Percentiles rank a stretch among this genome's conserved stretches.
phyloP scores from a whole-genome alignment of 345 rosid genomes.

The Acer campestre region DNA sequence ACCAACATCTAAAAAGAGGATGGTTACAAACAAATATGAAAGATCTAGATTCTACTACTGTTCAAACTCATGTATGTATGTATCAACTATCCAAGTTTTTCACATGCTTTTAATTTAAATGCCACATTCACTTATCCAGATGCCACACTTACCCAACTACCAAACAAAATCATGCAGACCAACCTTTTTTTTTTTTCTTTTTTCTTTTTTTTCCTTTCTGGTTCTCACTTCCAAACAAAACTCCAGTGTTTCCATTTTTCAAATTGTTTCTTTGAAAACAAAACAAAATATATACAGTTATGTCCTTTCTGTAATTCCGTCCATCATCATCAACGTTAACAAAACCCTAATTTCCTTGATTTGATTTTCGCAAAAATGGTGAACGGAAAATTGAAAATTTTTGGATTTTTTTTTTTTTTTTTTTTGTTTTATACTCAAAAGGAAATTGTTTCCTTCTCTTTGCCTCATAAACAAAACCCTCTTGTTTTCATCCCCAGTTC shows the following conservation, averaged over 20 bases:
- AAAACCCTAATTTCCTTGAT: neutral
- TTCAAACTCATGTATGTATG: neutral
- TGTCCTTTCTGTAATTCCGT: neutral
- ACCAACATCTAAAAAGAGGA: neutral
- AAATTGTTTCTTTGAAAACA: neutral
- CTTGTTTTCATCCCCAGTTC: constrained; percentile 8
- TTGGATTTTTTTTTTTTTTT: too few relatives aligned
- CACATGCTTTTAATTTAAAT: constrained; percentile 6
- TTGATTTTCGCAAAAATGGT: neutral
- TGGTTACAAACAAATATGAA: neutral
- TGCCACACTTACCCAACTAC: neutral
- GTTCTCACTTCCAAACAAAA: neutral
- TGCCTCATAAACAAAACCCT: constrained; percentile 14
- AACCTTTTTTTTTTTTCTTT: neutral
- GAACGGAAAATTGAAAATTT: neutral
- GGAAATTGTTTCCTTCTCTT: neutral
- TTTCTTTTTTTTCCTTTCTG: neutral
- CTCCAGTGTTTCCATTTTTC: neutral
- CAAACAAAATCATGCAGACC: neutral
- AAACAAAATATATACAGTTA: constrained; percentile 6
- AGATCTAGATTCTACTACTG: neutral
- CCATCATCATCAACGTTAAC: neutral
- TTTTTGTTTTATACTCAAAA: neutral
- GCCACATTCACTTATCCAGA: neutral
- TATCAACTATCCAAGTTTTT: neutral